phyloP scores from a whole-genome alignment of 805 yeast species.

The Pichia paraexigua region DNA sequence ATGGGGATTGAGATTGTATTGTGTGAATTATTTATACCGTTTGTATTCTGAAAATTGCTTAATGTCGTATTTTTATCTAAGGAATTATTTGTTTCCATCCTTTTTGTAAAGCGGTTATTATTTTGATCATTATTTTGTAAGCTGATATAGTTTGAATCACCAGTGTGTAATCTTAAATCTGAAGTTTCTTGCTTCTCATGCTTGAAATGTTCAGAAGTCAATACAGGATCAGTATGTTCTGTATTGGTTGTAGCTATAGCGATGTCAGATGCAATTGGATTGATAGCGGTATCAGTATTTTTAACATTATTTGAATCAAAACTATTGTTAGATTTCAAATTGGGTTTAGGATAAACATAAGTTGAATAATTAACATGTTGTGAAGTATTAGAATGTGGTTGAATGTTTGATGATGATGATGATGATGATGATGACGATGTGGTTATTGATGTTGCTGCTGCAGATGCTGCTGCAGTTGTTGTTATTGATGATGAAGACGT shows the following conservation, averaged over 20 bases:
- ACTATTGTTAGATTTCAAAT: not conserved
- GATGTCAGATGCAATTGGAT: not conserved
- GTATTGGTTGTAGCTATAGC: not conserved
- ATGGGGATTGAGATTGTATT: not conserved
- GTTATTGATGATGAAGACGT: too few species aligned
- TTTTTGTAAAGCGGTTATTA: too few species aligned
- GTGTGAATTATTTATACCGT: not conserved
- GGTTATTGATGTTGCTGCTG: too few species aligned
- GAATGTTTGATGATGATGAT: not conserved
- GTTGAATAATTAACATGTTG: not conserved
- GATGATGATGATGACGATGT: not conserved
- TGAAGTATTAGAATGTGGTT: not conserved
- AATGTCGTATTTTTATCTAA: too few species aligned
- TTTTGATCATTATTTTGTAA: not conserved
- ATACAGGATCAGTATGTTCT: not conserved
- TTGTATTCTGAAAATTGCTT: not conserved
- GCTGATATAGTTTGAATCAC: not conserved
- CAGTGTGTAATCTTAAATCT: not conserved
- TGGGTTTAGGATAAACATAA: not conserved
- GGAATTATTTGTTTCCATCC: not conserved
- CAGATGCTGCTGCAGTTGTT: too few species aligned
- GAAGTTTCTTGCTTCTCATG: not conserved
- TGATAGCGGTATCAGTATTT: not conserved
- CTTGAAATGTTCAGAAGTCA: not conserved
- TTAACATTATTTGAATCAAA: not conserved